Base-by-base conservation (phyloP, 108 stramenopile species). In the Discostella pseudostelligera region DNA sequence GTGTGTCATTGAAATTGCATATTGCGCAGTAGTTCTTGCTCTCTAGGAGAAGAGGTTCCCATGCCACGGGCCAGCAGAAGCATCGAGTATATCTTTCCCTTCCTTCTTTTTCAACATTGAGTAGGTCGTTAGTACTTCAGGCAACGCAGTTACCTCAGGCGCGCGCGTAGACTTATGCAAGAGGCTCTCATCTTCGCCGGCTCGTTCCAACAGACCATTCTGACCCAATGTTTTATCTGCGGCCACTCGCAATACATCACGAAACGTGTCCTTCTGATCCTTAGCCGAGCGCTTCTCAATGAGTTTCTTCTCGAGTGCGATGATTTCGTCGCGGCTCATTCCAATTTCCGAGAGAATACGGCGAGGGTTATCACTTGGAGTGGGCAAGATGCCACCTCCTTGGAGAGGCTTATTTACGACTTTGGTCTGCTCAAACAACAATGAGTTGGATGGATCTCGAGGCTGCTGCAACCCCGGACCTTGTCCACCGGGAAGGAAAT, bases 211-310 rank as follows among this genome's bases (percentile, higher is more conserved):
- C 8, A 83, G 25, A 26, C 83, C 78, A 39, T 56, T 70, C 29
- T 78, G 79, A 12, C 62, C 69, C 49, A 82, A 84, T 62, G 82
- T 73, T 56, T 79, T 84, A 56, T 90, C 87, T 26, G 90, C 86
- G n/a, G 89, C 88, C 8, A 84, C 68, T 8, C 87, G 73, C 44
- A 95, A 58, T 8, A 90, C 47, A 46, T 92, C 90, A 8, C 88
- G 88, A 25, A 95, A 68, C 36, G 70, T 63, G 28, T 92, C 90
- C 69, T 90, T 95, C 63, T 95, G 94, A 39, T 87, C 90, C 64
- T 95, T 95, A 20, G 94, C 89, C 14, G 87, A 76, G 24, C 86
- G 74, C 62, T 95, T 95, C 39, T 78, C 70, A 13, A 28, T 57
- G 39, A 95, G 62, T 12, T 65, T 72, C 43, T 76, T 57, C 25